Base-by-base conservation (phyloP, 1,139 yeast genomes). In the Eremothecium gossypii region DNA sequence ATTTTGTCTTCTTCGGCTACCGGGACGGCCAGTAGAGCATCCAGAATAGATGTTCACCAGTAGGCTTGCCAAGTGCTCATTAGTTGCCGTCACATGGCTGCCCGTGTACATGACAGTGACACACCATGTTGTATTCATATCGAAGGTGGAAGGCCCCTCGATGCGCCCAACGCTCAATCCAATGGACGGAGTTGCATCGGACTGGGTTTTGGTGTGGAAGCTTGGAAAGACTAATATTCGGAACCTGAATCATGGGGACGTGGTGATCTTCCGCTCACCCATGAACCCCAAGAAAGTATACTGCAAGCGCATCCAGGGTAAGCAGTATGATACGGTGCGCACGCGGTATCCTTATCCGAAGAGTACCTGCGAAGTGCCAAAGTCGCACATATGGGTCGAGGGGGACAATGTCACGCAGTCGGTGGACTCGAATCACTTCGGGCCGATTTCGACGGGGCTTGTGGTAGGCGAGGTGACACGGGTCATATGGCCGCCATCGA, bases 111-210 rank as follows among this genome's bases (percentile, higher is more conserved):
- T 79, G 53, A 74, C 85, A 1, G 65, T 82, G 49, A 73, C 79
- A 30, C 85, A 83, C 53, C 86, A 83, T 60, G 77, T 78, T 6
- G 77, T 76, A 43, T 87, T 79, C 60, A 73, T 89, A 12, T 84
- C 86, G 13, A 76, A 77, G 60, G 75, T 89, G n/a, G 75, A 79
- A 32, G 97, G 97, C 1, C 63, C 73, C 33, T 85, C 95, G 13
- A 89, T 89, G 97, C 71, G 84, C 39, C 97, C 97, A 1, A 76
- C 95, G 0, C 74, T 89, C 56, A 89, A 89, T 59, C 94, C 95
- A 0, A 33, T 23, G n/a, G 44, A 41, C 17, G 17, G 32, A 1
- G 6, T 37, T 14, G 12, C 12, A 7, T 47, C 49, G 1, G 96
- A 87, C 58, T 71, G 83, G 61, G 87, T 83, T 1, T 53, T 85